phyloP scores from a whole-genome alignment of 2,329 filamentous ascomycete species.

The Fusarium duplospermum region DNA sequence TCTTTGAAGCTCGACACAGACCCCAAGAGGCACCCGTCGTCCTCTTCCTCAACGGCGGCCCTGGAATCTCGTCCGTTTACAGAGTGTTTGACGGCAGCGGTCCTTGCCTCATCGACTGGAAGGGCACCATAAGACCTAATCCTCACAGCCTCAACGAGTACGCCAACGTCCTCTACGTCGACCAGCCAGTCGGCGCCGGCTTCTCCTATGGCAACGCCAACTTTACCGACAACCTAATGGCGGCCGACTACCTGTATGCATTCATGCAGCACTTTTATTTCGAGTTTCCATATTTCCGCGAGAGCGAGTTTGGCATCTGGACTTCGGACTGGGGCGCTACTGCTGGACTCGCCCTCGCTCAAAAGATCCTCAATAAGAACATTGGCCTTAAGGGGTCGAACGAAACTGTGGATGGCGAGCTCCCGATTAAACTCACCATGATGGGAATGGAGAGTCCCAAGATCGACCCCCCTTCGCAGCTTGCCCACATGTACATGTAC shows the following conservation, averaged over 20 bases:
- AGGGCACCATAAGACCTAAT: background rate
- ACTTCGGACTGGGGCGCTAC: constrained; percentile 7
- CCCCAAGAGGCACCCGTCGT: background rate
- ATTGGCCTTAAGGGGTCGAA: background rate
- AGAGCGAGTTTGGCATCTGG: constrained; percentile 10
- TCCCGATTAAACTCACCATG: background rate
- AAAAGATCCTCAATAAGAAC: constrained; percentile 1
- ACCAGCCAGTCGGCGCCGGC: background rate
- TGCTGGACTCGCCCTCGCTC: background rate
- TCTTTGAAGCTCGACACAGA: constrained; percentile 2
- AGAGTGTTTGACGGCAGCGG: constrained; percentile 6
- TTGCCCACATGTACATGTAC: constrained; percentile 3
- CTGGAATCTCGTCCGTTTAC: constrained; percentile 1
- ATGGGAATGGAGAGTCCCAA: constrained; percentile 21
- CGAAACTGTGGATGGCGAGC: no score
- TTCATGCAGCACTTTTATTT: constrained; percentile 6
- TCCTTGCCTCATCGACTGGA: background rate
- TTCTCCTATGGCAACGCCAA: constrained; percentile 10
- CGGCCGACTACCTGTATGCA: background rate
- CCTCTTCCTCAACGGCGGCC: constrained; percentile 14
- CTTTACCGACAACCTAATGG: background rate
- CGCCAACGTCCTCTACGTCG: constrained; percentile 18
- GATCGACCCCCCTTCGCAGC: constrained; percentile 11
- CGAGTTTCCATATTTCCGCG: background rate
- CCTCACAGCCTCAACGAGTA: constrained; percentile 5